Evolutionary conservation across 1,284 basidiomycete genomes (phyloP).

Genomic region (Cryptococcus neoformans): DNA sequence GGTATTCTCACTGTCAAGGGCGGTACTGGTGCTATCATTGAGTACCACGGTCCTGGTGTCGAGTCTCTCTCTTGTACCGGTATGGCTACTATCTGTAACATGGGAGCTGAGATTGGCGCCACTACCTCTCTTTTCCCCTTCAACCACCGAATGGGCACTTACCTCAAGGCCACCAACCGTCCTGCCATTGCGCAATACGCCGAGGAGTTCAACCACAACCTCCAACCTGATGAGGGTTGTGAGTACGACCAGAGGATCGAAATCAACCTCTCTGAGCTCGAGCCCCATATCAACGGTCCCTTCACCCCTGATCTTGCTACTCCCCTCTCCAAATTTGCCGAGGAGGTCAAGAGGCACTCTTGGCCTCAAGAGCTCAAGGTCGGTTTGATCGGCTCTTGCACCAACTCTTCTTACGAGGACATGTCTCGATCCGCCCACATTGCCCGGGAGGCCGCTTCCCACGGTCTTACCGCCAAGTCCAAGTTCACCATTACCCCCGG

Average conservation of each 20-base stretch:
- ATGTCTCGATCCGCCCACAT: slow-evolving; percentile 91
- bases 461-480: slow-evolving; percentile 76
- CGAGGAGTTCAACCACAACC: slow-evolving; percentile 84
- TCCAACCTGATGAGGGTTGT: slow-evolving; percentile 80
- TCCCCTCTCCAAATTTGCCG: slow-evolving; percentile 85
- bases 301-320: slow-evolving; percentile 98
- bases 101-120: slow-evolving; percentile 99
- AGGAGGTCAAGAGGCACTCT: slow-evolving; percentile 88
- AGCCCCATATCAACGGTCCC: slow-evolving; percentile 95
- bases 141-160: slow-evolving; percentile 91
- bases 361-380: slow-evolving; percentile 94
- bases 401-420: slow-evolving; percentile 95
- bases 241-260: slow-evolving; percentile 95
- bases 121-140: slow-evolving; percentile 99
- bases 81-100: slow-evolving; percentile 98
- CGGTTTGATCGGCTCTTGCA: slow-evolving; percentile 93
- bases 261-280: slow-evolving; percentile 93
- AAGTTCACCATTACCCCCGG: slow-evolving; percentile 96
- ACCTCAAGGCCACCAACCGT: slow-evolving; percentile 92
- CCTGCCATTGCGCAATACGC: slow-evolving; percentile 86
- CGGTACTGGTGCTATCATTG: slow-evolving; percentile 94
- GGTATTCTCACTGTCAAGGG: slow-evolving; percentile 98
- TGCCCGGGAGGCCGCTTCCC: slow-evolving; percentile 73
- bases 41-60: slow-evolving; percentile 91
- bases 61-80: slow-evolving; percentile 96